Percentiles rank a stretch among this genome's conserved stretches.
Conservation (phyloP, 345 rosid species). For the Brassica napus region DNA sequence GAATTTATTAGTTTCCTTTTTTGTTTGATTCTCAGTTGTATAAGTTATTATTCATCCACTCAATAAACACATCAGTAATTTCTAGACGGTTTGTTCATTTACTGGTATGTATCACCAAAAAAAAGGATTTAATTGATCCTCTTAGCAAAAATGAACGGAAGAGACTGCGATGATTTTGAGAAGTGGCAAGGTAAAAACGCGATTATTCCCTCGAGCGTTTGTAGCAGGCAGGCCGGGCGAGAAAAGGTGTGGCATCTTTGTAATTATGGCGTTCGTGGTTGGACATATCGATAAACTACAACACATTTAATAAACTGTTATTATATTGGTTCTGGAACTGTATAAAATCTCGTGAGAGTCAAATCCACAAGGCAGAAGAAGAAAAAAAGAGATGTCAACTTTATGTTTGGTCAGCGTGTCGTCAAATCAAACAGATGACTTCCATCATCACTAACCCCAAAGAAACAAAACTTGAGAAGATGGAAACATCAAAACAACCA, state of each 20-base stretch:
- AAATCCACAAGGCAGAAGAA: background rate
- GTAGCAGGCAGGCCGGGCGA: background rate
- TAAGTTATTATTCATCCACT: background rate
- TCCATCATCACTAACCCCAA: background rate
- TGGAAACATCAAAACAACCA: background rate
- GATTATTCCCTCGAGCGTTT: background rate
- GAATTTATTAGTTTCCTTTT: background rate
- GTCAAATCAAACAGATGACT: background rate
- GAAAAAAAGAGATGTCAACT: background rate
- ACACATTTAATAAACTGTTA: background rate
- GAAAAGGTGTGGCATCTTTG: background rate
- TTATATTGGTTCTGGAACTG: background rate
- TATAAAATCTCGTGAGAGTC: background rate
- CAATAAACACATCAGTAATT: background rate
- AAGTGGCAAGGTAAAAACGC: too few relatives aligned
- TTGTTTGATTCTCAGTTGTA: background rate
- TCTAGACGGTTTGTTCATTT: background rate
- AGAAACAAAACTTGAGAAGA: background rate
- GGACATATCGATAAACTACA: background rate
- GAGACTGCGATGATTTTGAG: too few relatives aligned
- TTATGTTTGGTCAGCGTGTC: background rate
- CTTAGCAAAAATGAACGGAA: background rate
- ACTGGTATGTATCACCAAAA: background rate
- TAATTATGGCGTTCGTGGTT: background rate
- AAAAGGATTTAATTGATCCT: background rate